Conservation (phyloP, 805 yeast genomes). For the Sugiyamaella lignohabitans region DNA sequence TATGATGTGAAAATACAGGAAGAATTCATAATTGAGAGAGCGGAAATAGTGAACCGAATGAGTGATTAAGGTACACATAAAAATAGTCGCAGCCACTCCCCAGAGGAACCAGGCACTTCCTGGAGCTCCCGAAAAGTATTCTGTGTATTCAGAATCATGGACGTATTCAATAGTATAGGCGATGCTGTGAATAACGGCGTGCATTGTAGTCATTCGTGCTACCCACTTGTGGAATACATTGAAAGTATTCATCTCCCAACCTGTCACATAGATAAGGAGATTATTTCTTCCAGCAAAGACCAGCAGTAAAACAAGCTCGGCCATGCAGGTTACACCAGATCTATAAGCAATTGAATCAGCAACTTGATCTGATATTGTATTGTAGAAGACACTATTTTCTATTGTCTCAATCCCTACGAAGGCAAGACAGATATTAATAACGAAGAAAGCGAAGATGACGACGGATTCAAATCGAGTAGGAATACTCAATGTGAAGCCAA, state of each 20-base stretch:
- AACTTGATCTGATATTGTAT: slow-evolving; percentile 9
- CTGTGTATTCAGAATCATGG: slow-evolving; percentile 36
- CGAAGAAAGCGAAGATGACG: slow-evolving; percentile 29
- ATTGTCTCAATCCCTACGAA: slow-evolving; percentile 15
- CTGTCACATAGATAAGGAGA: slow-evolving; percentile 53
- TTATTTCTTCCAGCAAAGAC: slow-evolving; percentile 68
- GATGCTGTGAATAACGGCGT: slow-evolving; percentile 49
- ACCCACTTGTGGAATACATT: slow-evolving; percentile 57
- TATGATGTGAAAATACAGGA: slow-evolving; percentile 51
- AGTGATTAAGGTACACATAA: slow-evolving; percentile 39
- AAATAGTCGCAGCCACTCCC: slow-evolving; percentile 41
- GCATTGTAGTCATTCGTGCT: slow-evolving; percentile 44
- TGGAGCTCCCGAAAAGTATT: slow-evolving; percentile 7
- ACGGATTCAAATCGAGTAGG: slow-evolving; percentile 36
- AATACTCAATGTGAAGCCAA: slow-evolving; percentile 17
- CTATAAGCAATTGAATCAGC: slow-evolving; percentile 38
- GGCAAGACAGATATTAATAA: slow-evolving; percentile 27
- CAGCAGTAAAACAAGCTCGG: slow-evolving; percentile 37
- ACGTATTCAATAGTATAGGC: slow-evolving; percentile 42
- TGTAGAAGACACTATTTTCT: slow-evolving; percentile 8
- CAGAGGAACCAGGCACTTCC: slow-evolving; percentile 11
- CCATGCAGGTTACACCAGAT: slow-evolving; percentile 41
- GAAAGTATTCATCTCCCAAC: slow-evolving; percentile 57
- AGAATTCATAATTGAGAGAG: slow-evolving; percentile 50
- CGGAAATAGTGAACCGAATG: slow-evolving; percentile 50